These are phyloP conservation scores for Pseudogymnoascus pannorum DNA, from an alignment of 2,329 filamentous ascomycete genomes.

Conservation along the genomic window DNA sequence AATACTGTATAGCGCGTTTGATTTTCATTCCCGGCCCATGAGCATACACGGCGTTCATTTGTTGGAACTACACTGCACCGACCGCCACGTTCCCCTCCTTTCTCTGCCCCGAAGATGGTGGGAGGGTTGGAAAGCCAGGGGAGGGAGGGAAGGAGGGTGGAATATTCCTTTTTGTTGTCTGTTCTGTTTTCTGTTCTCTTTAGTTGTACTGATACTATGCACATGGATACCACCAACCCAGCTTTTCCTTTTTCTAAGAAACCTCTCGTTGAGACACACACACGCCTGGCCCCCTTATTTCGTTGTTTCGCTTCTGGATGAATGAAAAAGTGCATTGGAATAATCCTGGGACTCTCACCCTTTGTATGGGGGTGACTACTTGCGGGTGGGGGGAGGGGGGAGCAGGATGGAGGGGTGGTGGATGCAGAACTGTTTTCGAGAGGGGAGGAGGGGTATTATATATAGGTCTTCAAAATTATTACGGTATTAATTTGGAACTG, in stretches of 20 bases:
- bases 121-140: too few species aligned
- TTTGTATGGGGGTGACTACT: too few species aligned
- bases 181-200: not conserved
- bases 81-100: too few species aligned
- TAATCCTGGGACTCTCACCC: not conserved
- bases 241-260: not conserved
- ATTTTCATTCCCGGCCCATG: not conserved
- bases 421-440: not conserved
- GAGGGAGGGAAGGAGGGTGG: too few species aligned
- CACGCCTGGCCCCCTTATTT: not conserved
- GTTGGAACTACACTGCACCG: not conserved
- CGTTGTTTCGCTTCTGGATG: not conserved
- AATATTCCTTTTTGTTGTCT: not conserved
- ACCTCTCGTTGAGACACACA: not conserved
- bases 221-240: not conserved
- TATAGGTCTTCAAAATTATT: constrained; percentile 8
- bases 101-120: not conserved
- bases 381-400: not conserved
- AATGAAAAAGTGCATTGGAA: too few species aligned
- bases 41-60: constrained; percentile 3
- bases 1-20: constrained; percentile 1
- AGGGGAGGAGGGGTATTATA: not conserved
- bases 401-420: not conserved
- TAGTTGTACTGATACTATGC: not conserved
- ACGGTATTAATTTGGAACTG: not conserved